These are phyloP conservation scores for Leccinellum luteum DNA, from an alignment of 768 basidiomycete genomes.

Conservation along the genomic window DNA sequence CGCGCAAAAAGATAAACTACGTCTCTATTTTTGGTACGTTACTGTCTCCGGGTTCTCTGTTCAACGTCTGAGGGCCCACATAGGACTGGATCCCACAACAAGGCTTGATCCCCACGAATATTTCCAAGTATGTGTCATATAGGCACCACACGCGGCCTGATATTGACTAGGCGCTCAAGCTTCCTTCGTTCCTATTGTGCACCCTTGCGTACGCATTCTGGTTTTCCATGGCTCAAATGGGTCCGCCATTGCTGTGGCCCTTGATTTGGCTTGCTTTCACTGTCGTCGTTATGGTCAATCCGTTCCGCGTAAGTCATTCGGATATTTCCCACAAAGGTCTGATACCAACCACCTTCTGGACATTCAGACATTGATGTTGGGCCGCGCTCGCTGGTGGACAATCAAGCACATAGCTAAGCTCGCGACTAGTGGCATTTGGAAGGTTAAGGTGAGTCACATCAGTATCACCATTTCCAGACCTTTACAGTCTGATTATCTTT, in stretches of 20 bases:
- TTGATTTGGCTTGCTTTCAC: constrained; percentile 75
- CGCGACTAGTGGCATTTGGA: constrained; percentile 63
- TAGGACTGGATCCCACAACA: constrained; percentile 69
- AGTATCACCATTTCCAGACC: not conserved
- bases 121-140: constrained; percentile 47
- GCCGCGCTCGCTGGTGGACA: constrained; percentile 67
- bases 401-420: constrained; percentile 59
- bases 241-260: constrained; percentile 73
- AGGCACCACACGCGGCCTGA: not conserved
- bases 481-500: not conserved
- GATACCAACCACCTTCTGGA: constrained; percentile 38
- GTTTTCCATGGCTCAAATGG: constrained; percentile 73
- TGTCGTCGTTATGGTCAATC: constrained; percentile 63
- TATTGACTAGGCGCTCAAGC: constrained; percentile 38
- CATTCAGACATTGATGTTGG: constrained; percentile 42
- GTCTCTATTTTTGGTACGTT: constrained; percentile 81
- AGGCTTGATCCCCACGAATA: constrained; percentile 80
- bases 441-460: constrained; percentile 60
- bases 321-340: not conserved
- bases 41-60: no score
- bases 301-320: constrained; percentile 53
- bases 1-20: constrained; percentile 79
- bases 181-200: constrained; percentile 71
- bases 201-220: constrained; percentile 77
- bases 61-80: not conserved